Evolutionary conservation across 257 asterid species (phyloP).

Genomic region (Solanum gandarillasii): DNA sequence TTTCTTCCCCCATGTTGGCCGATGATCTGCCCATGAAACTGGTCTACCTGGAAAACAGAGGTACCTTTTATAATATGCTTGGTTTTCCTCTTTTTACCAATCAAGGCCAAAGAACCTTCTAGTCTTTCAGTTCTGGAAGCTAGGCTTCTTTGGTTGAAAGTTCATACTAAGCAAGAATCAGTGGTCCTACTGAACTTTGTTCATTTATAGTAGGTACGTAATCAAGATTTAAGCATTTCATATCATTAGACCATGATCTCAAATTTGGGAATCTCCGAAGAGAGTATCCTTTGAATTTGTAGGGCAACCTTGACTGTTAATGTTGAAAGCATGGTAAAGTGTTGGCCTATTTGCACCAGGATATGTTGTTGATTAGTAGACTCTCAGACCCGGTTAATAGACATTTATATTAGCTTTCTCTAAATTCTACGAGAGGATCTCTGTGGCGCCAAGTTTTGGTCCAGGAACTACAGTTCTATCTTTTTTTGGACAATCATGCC

Average conservation of each 20-base stretch:
- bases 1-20: slow-evolving; percentile 27
- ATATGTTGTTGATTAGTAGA: not conserved
- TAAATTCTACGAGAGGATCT: not conserved
- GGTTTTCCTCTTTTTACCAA: not conserved
- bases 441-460: not conserved
- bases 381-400: not conserved
- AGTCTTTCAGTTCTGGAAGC: too few species aligned
- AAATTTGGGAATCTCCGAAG: not conserved
- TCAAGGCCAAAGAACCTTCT: too few species aligned
- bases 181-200: not conserved
- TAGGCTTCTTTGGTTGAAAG: not conserved
- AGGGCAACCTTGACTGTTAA: not conserved
- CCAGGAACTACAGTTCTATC: not conserved
- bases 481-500: not conserved
- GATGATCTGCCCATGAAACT: slow-evolving; percentile 53
- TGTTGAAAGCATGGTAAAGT: not conserved
- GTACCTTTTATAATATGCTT: slow-evolving; percentile 19
- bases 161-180: not conserved
- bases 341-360: not conserved
- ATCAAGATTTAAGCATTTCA: not conserved
- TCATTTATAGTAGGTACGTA: not conserved
- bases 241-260: not conserved
- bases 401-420: not conserved
- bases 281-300: not conserved
- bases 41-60: slow-evolving; percentile 61